These are phyloP conservation scores for Kondoa malvinella DNA, from an alignment of 768 basidiomycete genomes.

Conservation along the genomic window DNA sequence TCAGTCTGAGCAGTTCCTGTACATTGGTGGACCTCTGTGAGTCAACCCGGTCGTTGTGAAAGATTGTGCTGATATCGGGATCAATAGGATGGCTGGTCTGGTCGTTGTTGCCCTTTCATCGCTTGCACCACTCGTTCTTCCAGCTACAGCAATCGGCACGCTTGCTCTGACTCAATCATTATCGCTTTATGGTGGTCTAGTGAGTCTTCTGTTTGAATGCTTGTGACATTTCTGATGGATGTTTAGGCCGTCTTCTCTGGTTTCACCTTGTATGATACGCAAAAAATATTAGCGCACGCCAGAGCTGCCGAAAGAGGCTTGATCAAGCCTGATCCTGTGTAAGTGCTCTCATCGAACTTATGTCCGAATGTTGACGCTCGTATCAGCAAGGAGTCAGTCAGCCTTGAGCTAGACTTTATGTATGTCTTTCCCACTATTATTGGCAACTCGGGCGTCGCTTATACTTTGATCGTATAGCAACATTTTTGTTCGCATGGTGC, in stretches of 20 bases:
- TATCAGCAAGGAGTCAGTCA: conserved; percentile 15
- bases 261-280: conserved; percentile 74
- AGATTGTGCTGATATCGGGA: not conserved
- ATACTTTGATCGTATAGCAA: not conserved
- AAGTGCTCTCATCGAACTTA: conserved; percentile 39
- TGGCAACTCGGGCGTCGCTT: not conserved
- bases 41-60: not conserved
- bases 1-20: conserved; percentile 66
- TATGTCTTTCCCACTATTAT: conserved; percentile 46
- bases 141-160: conserved; percentile 52
- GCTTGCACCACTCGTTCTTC: conserved; percentile 63
- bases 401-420: conserved; percentile 65
- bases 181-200: conserved; percentile 65
- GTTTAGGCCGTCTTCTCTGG: conserved; percentile 56
- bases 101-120: conserved; percentile 71
- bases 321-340: conserved; percentile 55
- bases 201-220: not conserved
- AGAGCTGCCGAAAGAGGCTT: conserved; percentile 52
- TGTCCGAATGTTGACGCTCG: not conserved
- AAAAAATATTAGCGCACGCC: conserved; percentile 47
- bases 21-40: conserved; percentile 59
- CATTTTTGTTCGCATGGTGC: not conserved
- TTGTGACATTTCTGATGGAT: not conserved
- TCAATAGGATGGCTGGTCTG: conserved; percentile 72
- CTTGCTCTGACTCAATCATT: conserved; percentile 61